Evolutionary conservation across 2,329 filamentous ascomycete species (phyloP).

Genomic region (Penicillium sp.): DNA sequence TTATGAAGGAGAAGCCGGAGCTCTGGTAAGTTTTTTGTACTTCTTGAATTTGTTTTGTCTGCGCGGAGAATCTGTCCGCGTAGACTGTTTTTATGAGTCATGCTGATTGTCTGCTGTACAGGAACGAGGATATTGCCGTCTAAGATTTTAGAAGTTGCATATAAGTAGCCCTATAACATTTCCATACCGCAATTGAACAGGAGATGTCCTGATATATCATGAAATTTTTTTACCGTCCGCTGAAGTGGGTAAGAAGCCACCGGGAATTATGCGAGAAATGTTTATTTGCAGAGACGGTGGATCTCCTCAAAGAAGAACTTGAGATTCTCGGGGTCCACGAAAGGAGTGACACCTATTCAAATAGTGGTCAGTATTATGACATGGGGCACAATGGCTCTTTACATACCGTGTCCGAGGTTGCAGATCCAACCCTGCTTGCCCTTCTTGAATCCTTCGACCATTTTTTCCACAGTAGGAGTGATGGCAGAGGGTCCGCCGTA

Average conservation of each 20-base stretch:
- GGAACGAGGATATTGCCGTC: conserved; percentile 62
- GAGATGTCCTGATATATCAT: conserved; percentile 7
- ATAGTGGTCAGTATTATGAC: conserved; percentile 19
- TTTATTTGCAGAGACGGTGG: conserved; percentile 56
- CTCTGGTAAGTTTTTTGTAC: conserved; percentile 59
- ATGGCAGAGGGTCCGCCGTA: conserved; percentile 84
- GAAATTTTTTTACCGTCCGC: conserved; percentile 9
- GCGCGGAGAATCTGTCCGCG: not conserved
- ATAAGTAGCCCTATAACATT: conserved; percentile 9
- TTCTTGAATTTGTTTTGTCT: not conserved
- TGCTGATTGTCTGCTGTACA: conserved; percentile 28
- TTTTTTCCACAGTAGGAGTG: conserved; percentile 75
- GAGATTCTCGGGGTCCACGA: conserved; percentile 89
- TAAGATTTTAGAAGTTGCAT: conserved; percentile 28
- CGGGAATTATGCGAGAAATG: not conserved
- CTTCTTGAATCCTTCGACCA: conserved; percentile 81
- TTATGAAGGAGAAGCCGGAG: conserved; percentile 70
- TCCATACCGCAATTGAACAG: conserved; percentile 2
- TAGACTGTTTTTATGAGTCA: not conserved
- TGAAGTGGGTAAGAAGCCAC: conserved; percentile 10
- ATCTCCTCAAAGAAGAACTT: conserved; percentile 94
- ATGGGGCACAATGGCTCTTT: not conserved
- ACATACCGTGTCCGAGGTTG: conserved; percentile 88
- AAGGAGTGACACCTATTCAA: conserved; percentile 77
- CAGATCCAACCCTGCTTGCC: conserved; percentile 94